Evolutionary conservation across 257 asterid species (phyloP).

Genomic region (Petunia secreta): DNA sequence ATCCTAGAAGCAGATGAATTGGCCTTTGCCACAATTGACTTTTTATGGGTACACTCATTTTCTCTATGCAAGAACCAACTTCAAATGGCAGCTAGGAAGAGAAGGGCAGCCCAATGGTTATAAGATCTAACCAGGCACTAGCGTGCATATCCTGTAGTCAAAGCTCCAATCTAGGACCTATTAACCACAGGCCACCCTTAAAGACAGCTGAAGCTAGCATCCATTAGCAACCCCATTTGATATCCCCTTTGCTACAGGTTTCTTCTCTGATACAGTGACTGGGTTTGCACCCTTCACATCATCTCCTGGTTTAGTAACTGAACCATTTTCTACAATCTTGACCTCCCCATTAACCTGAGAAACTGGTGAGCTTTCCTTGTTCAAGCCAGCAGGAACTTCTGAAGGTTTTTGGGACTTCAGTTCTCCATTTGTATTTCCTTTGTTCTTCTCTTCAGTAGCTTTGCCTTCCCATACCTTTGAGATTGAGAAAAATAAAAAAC

Average conservation of each 20-base stretch:
- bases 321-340: slow-evolving; percentile 3
- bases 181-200: slow-evolving; percentile 31
- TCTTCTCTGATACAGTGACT: slow-evolving; percentile 42
- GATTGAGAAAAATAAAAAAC: slow-evolving; percentile 14
- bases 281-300: slow-evolving; percentile 26
- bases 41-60: not conserved
- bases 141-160: not conserved
- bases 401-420: slow-evolving; percentile 33
- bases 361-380: slow-evolving; percentile 28
- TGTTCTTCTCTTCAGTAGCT: slow-evolving; percentile 34
- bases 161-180: slow-evolving; percentile 17
- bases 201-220: slow-evolving; percentile 38
- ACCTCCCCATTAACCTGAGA: slow-evolving; percentile 31
- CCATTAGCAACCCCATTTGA: slow-evolving; percentile 53
- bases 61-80: slow-evolving; percentile 12
- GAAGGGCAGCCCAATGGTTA: slow-evolving; percentile 24
- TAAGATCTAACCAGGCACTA: slow-evolving; percentile 20
- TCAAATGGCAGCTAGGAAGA: slow-evolving; percentile 17
- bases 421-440: slow-evolving; percentile 41
- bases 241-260: slow-evolving; percentile 41
- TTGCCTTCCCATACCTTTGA: slow-evolving; percentile 36
- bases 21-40: slow-evolving; percentile 18
- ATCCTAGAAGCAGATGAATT: not conserved
- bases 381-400: slow-evolving; percentile 33
- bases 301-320: slow-evolving; percentile 33